Evolutionary conservation across 2,329 filamentous ascomycete genomes (phyloP), one percentile per base, ranked within the genome.

Genomic region (Penicillium expansum): DNA sequence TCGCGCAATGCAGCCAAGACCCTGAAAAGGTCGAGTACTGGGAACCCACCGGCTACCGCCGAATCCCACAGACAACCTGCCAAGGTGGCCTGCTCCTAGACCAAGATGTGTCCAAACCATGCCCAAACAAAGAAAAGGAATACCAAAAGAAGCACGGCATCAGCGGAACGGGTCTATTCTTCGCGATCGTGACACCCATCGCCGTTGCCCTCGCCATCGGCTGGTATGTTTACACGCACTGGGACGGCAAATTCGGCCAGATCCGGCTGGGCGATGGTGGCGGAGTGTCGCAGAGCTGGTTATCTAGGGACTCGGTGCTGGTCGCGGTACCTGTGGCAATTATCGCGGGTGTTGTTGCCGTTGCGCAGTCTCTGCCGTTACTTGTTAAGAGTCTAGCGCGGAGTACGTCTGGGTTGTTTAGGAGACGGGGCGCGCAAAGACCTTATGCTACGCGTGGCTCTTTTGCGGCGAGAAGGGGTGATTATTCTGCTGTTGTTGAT

Each of bases 41-140:
- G 77, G 86, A 92, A 61, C 86, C 90, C 6, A 94, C 91, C 0
- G 92, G 92, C 45, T 97, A 95, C 78, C 89, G 94, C 50, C 87
- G 88, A 56, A 90, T 99, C 56, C 93, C 92, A 0, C 83, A 97
- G 48, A 92, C 91, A 0, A 97, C 92, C 0, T 99, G 95, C 73
- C 63, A 82, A 42, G 91, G 87, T 35, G 94, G 93, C 41, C 76
- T 76, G 5, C 87, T 93, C 67, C 80, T 90, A 47, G 92, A 97
- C 72, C 87, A 87, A 73, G 83, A 82, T 32, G 74, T 78, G 10
- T 75, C 84, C 1, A 79, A 84, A 48, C 77, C 88, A 1, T 99
- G 94, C 74, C 84, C 86, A 0, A 87, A 88, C 50, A 87, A 93
- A 65, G 90, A 97, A 71, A 82, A 92, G 14, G 90, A 97, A 65